phyloP scores from a whole-genome alignment of 2,329 filamentous ascomycete species.

The Sordariomycetes sp. region DNA sequence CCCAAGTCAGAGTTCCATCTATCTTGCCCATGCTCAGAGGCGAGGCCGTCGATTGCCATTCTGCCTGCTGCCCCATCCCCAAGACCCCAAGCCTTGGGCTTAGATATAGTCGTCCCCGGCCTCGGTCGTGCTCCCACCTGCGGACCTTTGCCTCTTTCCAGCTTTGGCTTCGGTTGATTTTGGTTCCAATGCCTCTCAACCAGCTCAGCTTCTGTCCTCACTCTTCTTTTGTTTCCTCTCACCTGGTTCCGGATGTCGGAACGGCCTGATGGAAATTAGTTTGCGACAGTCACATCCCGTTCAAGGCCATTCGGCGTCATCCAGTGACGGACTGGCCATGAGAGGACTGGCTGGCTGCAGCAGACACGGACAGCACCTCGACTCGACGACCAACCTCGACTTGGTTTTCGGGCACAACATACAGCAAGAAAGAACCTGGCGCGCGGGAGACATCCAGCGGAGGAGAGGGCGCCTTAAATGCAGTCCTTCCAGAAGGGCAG shows the following conservation, averaged over 20 bases:
- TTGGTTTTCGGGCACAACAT: no score
- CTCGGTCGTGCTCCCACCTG: slow-evolving; percentile 1
- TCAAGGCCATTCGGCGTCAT: no score
- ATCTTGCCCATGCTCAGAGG: no score
- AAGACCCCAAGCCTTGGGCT: background rate
- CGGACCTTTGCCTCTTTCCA: background rate
- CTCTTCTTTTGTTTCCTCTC: background rate
- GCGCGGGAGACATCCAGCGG: no score
- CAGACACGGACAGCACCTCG: background rate
- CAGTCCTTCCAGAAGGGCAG: background rate
- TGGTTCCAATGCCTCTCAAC: background rate
- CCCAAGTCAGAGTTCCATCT: no score
- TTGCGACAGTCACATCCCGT: no score
- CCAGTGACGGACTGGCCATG: slow-evolving; percentile 1
- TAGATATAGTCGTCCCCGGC: background rate
- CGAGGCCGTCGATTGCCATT: no score
- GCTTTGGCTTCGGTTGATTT: background rate
- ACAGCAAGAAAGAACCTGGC: no score
- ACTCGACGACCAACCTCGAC: no score
- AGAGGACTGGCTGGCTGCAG: background rate
- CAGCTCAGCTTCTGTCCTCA: background rate
- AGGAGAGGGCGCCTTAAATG: slow-evolving; percentile 1
- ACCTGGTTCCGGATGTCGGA: no score
- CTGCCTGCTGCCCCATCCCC: background rate
- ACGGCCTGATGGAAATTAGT: no score